Conservation (phyloP, 192 early-diverging fungal species). For the Umbelopsis vinacea region DNA sequence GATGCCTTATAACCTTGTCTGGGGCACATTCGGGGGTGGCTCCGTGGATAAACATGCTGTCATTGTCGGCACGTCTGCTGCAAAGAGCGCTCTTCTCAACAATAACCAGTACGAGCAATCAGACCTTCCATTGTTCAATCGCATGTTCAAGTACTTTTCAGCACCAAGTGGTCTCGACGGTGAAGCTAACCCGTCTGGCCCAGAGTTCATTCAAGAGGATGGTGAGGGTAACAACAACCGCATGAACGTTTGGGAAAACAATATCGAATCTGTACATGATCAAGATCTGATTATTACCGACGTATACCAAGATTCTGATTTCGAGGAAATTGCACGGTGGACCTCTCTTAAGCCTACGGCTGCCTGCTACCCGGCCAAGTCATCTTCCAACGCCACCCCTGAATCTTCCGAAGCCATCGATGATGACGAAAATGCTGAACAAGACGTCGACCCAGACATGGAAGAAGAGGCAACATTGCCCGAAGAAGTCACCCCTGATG, state of each 20-base stretch:
- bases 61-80: conserved; percentile 37
- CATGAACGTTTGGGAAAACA: conserved; percentile 50
- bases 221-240: conserved; percentile 26
- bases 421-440: conserved; percentile 27
- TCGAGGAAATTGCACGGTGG: conserved; percentile 41
- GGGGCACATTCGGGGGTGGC: conserved; percentile 36
- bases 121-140: conserved; percentile 29
- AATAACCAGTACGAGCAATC: conserved; percentile 25
- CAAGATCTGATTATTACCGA: conserved; percentile 43
- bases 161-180: conserved; percentile 31
- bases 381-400: conserved; percentile 9
- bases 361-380: conserved; percentile 29
- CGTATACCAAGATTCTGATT: conserved; percentile 54
- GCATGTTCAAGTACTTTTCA: conserved; percentile 31
- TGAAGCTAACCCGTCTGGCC: conserved; percentile 26
- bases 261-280: conserved; percentile 43
- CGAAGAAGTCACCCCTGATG: conserved; percentile 6
- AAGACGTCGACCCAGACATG: not conserved
- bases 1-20: conserved; percentile 36
- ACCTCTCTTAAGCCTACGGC: conserved; percentile 30
- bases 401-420: conserved; percentile 24
- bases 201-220: conserved; percentile 38
- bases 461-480: not conserved
- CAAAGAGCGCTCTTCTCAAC: conserved; percentile 29
- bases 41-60: conserved; percentile 28